phyloP scores from a whole-genome alignment of 1,139 yeast genomes.

The Candida neerlandica region DNA sequence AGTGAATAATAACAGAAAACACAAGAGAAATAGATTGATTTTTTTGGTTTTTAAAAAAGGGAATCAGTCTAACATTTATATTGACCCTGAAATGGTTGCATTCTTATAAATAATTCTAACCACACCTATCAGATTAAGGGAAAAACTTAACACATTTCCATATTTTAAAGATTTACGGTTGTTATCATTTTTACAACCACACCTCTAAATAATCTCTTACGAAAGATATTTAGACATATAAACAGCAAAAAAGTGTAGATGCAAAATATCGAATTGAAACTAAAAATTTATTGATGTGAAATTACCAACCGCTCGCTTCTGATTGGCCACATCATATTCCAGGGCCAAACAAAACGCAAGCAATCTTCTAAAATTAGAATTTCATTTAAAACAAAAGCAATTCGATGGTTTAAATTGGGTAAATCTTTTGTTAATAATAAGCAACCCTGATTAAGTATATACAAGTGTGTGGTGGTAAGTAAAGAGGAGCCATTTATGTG shows the following conservation, averaged over 20 bases:
- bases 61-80: background rate
- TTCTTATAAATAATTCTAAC: background rate
- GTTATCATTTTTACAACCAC: background rate
- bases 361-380: background rate
- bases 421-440: background rate
- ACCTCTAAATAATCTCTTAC: background rate
- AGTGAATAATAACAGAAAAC: background rate
- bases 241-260: background rate
- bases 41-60: too few species aligned
- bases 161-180: background rate
- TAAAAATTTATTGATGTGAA: background rate
- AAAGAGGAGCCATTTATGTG: too few species aligned
- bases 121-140: background rate
- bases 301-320: constrained; percentile 1
- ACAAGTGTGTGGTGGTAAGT: background rate
- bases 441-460: background rate
- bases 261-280: constrained; percentile 2
- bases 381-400: constrained; percentile 1
- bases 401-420: background rate
- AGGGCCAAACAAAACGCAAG: background rate
- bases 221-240: background rate
- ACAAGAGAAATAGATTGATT: background rate
- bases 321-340: background rate
- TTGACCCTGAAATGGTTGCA: background rate
- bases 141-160: background rate